A percentile compares a stretch with the other conserved stretches of the same genome.
Conservation (phyloP, 2,329 filamentous ascomycete genomes). For the Fusarium citri region DNA sequence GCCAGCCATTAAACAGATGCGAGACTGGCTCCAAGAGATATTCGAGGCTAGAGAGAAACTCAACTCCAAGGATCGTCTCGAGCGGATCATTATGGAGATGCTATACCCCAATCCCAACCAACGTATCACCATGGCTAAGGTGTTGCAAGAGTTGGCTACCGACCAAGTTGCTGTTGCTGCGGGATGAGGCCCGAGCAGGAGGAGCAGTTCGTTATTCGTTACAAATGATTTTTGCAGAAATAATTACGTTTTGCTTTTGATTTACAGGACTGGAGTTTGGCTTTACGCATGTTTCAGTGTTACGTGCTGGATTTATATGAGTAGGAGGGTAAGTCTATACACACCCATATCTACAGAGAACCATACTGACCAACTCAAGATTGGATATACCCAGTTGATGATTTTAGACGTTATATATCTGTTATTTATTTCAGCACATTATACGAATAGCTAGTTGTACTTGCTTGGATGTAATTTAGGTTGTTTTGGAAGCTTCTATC, state of each 20-base stretch:
- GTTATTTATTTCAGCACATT: background rate
- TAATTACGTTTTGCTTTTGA: slow-evolving; percentile 25
- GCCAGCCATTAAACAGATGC: slow-evolving; percentile 64
- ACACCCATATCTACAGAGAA: background rate
- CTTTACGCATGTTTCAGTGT: slow-evolving; percentile 16
- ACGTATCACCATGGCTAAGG: slow-evolving; percentile 65
- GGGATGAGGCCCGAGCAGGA: slow-evolving; percentile 14
- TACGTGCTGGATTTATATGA: slow-evolving; percentile 21
- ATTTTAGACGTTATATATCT: slow-evolving; percentile 21
- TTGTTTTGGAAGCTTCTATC: slow-evolving; percentile 19
- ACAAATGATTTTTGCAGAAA: slow-evolving; percentile 12
- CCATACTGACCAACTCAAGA: slow-evolving; percentile 36
- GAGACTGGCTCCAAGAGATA: slow-evolving; percentile 66
- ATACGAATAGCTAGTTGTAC: background rate
- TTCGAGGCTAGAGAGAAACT: slow-evolving; percentile 60
- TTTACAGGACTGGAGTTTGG: slow-evolving; percentile 25
- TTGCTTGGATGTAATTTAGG: slow-evolving; percentile 32
- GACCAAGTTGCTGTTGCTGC: slow-evolving; percentile 38
- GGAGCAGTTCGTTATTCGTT: slow-evolving; percentile 19
- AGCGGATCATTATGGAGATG: slow-evolving; percentile 66
- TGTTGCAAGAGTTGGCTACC: slow-evolving; percentile 58
- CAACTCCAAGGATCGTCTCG: slow-evolving; percentile 60
- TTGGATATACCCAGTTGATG: slow-evolving; percentile 39
- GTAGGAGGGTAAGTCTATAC: slow-evolving; percentile 36
- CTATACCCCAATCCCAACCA: slow-evolving; percentile 62